Evolutionary conservation across 2,329 filamentous ascomycete genomes (phyloP), one percentile per base, ranked within the genome.

Genomic region (Penicillium corylophilum): DNA sequence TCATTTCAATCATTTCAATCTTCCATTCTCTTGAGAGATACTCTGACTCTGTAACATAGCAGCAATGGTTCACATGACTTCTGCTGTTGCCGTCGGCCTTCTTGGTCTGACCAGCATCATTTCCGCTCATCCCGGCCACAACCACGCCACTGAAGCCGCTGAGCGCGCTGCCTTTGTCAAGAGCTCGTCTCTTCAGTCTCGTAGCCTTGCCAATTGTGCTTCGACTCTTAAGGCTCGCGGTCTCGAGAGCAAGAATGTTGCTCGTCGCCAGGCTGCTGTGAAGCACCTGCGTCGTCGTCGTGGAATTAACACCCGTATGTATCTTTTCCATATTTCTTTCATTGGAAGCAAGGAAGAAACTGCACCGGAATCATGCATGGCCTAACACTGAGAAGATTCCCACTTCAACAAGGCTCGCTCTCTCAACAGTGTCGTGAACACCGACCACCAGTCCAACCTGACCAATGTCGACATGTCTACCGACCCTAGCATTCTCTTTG

Each of bases 101-200:
- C 46, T 61, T 28, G 59, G 62, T 42, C 57, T 71, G 16, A 54
- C 62, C 24, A 57, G 54, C 51, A 20, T 67, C 40, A 65, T 56
- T 16, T 62, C 60, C 18, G 76, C 76, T 18, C 77, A 82, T 53
- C 79, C 78, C 1, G 79, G 79, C 53, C 78, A 81, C 54, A 73
- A 80, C 46, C 54, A 78, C 35, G 67, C 67, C 39, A 68, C 78
- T 9, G 80, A 82, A 64, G 73, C 77, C 28, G 71, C 72, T 10
- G 77, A 80, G 65, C 78, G 79, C 31, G 76, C 76, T 24, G 67
- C 73, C 0, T 81, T 77, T 57, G 65, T 79, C 46, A 63, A 65
- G 53, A 68, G 66, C 33, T 61, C 65, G 26, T 72, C 75, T 57
- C 62, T 74, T 33, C 67, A 63, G 13, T 48, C 73, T 29, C 67